Evolutionary conservation across 1,284 basidiomycete genomes (phyloP), one percentile per base, ranked within the genome.

Genomic region (Fomitopsis palustris): DNA sequence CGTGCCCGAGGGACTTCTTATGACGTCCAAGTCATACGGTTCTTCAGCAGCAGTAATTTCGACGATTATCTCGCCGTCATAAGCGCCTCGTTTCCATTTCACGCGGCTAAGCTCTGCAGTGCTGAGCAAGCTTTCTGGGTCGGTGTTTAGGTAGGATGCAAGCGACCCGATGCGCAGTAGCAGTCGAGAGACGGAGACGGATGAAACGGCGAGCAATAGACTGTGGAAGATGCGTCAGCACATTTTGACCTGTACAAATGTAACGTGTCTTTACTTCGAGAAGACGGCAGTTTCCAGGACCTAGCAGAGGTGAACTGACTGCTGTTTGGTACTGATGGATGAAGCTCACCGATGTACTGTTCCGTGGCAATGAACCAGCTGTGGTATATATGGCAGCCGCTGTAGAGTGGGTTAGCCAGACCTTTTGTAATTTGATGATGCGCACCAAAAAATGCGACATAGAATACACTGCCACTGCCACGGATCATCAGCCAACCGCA

Each of bases 1-100:
- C 17, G 31, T 0, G 4, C 49, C 17, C 3, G 9, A 25, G n/a
- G 31, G 0, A n/a, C 33, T 3, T 3, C 33, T 9, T 12, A 52
- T 3, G 6, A 7, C 31, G 8, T 12, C 49, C 49, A 35, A 19
- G n/a, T 19, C 49, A n/a, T 33, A 35, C 37, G 53, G 14, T 35
- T 39, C 59, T 29, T 45, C 57, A 17, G 23, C n/a, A 38, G 49
- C 9, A 17, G 58, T 53, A 7, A 58, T 39, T 21, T 79, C 78
- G 10, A 80, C 73, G 39, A 78, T 69, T 14, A 80, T 68, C 61
- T 79, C 78, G 8, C 78, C 72, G 35, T 75, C 73, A 19, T 64
- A 69, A 3, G 66, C 64, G 9, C 78, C 78, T 8, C 38, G 66
- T 21, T 67, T 70, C 77, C 78, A 79, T 8, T 47, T 39, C 6